Base-by-base conservation (phyloP, 208 protist genomes). In the Leishmania tropica region DNA sequence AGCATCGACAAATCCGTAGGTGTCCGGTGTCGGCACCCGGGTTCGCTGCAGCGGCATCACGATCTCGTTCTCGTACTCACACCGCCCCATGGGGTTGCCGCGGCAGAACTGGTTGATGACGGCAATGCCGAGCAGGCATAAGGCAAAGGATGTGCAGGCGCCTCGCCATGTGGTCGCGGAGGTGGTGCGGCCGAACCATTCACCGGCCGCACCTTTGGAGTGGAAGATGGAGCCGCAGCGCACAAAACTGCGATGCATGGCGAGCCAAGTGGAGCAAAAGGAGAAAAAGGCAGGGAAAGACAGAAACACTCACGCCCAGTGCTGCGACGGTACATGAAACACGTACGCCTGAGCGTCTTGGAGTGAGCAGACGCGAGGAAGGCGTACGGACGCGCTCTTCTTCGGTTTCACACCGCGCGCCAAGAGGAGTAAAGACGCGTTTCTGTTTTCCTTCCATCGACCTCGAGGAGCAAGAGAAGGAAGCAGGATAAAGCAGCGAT, bases 1-100 rank as follows among this genome's bases (percentile, higher is more conserved):
- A 24, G 85, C 83, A 71, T 87, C 89, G 1, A 96, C 94, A 75
- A 97, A 97, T 58, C 90, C 94, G 84, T 95, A 81, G 31, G 74
- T 87, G 68, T 78, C 77, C 51, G 90, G 90, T 17, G 73, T 75
- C 3, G 71, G 83, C 71, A 89, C 54, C 54, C 47, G 75, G 2
- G 58, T 81, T 5, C 78, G 81, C 37, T 79, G 78, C 37, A 89
- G 54, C 54, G 64, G 71, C 75, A 86, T 77, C 45, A 86, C 83
- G 5, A 92, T 79, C 24, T 90, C 79, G 24, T 53, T 70, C 60
- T 97, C 87, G 72, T 89, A 88, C 75, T 94, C 87, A n/a, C 75
- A 88, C 37, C 86, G 68, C n/a, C 94, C 94, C 83, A 89, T 79
- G 6, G 88, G 51, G 81, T 96, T 96, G 13, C 94, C 94, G 15